Conservation (phyloP, 179 eudicot genomes). For the Silene noctiflora region DNA sequence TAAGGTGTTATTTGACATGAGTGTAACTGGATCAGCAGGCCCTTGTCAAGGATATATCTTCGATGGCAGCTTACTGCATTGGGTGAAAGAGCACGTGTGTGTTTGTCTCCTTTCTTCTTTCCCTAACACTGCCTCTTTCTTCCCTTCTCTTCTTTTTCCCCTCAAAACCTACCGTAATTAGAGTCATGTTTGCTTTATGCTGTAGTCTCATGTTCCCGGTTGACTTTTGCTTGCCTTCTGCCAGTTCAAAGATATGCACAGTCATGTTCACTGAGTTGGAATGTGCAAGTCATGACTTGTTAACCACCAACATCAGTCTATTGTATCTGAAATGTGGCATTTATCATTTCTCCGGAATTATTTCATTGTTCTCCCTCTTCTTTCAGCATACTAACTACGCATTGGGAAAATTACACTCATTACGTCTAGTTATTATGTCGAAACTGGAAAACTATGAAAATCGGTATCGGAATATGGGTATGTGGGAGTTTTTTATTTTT, state of each 20-base stretch:
- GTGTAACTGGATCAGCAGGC: conserved; percentile 98
- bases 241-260: neutral
- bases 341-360: neutral
- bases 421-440: neutral
- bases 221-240: conserved; percentile 3
- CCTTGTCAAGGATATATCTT: conserved; percentile 87
- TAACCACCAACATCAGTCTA: neutral
- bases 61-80: conserved; percentile 97
- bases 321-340: neutral
- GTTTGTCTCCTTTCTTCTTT: conserved; percentile 99
- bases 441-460: neutral
- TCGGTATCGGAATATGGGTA: neutral
- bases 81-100: conserved; percentile 97
- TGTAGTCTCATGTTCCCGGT: conserved; percentile 6
- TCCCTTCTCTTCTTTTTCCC: conserved; percentile 55
- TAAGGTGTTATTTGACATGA: conserved; percentile 65
- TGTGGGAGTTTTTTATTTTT: neutral
- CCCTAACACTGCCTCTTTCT: conserved; percentile 90
- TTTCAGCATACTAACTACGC: neutral
- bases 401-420: neutral
- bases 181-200: neutral
- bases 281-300: neutral
- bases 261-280: conserved; percentile 1
- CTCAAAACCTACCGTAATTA: conserved; percentile 34
- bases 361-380: neutral